Evolutionary conservation across 202 grass and related monocot genomes (phyloP), one percentile per base, ranked within the genome.

Genomic region (Alloteropsis angusta): DNA sequence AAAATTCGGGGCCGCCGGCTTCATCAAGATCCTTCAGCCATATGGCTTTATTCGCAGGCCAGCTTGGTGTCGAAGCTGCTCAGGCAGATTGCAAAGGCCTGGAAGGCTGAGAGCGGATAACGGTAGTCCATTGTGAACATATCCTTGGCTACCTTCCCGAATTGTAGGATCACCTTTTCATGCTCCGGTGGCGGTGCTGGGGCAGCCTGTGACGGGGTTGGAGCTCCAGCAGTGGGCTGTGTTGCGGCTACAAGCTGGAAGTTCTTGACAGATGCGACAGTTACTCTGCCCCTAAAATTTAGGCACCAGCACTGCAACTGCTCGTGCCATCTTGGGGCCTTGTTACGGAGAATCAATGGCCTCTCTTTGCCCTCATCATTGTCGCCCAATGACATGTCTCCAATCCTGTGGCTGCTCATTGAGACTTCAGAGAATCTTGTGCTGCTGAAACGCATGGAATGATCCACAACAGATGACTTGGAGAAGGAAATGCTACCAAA

Each of bases 111-210:
- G 1, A 97, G 85, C 1, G 94, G 94, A 49, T 94, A 97, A 37
- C 91, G 87, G 60, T 88, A 97, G 76, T 97, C 94, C 94, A 97
- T 97, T 60, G 94, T 94, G 83, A 97, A 97, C 94, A 92, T 94
- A 76, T 97, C 94, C 74, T 97, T 97, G 0, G 87, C 94, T 25
- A 92, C 91, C 85, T 97, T 97, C 38, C 94, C 94, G 1, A 94
- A 97, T 50, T 97, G 94, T 36, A 97, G 72, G 68, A 97, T 92
- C 57, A 94, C 82, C 66, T 94, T 94, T 65, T 97, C 91, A 46
- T 97, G 91, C 13, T 97, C 94, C 0, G 91, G 79, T 34, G 87
- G 77, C 4, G 72, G 76, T 19, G 82, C 48, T 5, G 91, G 85
- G 47, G 82, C 58, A 48, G 86, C 30, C 58, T 88, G 88, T 0